Base-by-base conservation (phyloP, 208 protist genomes). In the Novymonas esmeraldas region DNA sequence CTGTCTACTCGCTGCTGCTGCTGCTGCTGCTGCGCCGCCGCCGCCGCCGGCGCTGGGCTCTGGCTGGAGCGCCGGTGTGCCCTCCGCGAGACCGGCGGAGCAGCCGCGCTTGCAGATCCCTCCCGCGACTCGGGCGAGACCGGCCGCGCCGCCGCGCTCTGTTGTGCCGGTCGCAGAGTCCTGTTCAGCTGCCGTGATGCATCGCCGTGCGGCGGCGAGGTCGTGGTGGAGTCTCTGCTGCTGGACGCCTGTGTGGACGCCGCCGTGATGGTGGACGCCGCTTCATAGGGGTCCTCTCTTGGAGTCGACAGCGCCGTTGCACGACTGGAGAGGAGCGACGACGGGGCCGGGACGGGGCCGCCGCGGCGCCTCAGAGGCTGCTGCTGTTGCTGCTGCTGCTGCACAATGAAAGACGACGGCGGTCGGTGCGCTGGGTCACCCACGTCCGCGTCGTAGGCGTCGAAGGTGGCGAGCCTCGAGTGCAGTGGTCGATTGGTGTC, bases 331-430 rank as follows among this genome's bases (percentile, higher is more conserved):
- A 58, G 39, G 18, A 49, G 26, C 36, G 62, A 26, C 20, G 52
- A 18, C 39, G 68, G 68, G 3, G 60, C 60, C 9, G 59, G 68
- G 28, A 74, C 59, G 6, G 68, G 60, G 2, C 33, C 68, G 7
- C 68, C 68, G 34, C 52, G 59, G 29, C 68, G 68, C 9, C 68
- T 49, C 54, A 68, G 44, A 6, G 67, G 50, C 44, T 65, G 67
- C 48, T 28, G 66, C 0, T 34, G 44, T 6, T 39, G 58, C 31
- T n/a, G 51, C 18, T 7, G 34, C 22, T 6, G 10, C 33, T 59
- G 34, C 28, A 34, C 11, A 13, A 18, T 6, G 1, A n/a, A 36
- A 29, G 62, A 16, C 24, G 22, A 5, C 4, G 29, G 36, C 5
- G 36, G 36, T 11, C 36, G 7, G 36, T 11, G 11, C 11, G 36